Conservation (phyloP, 306 rosid species). For the Quercus engelmannii region DNA sequence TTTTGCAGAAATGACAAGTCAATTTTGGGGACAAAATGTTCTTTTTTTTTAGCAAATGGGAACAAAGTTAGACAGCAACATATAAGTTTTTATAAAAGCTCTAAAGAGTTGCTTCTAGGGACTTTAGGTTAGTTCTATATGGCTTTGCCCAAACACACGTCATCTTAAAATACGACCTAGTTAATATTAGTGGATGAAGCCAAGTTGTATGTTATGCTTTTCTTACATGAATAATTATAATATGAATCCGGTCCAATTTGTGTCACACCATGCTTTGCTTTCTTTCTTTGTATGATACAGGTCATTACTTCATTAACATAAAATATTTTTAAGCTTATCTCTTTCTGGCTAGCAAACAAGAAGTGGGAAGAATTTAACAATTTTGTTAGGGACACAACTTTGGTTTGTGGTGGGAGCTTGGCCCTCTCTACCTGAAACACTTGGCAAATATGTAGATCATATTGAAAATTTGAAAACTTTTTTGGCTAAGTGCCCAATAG, state of each 20-base stretch:
- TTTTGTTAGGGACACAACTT: no score
- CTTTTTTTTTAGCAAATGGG: background rate
- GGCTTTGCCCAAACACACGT: conserved; percentile 9
- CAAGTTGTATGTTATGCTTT: conserved; percentile 23
- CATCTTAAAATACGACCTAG: conserved; percentile 7
- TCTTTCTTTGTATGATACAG: background rate
- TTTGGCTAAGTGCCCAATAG: no score
- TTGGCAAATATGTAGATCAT: no score
- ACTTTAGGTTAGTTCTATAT: background rate
- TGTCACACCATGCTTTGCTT: background rate
- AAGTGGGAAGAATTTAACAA: background rate
- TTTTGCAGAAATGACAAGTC: background rate
- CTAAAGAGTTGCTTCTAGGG: background rate
- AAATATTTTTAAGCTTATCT: background rate
- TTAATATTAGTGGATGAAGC: conserved; percentile 30
- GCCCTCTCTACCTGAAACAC: background rate
- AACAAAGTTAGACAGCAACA: no score
- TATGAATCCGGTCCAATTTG: background rate
- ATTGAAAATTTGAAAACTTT: no score
- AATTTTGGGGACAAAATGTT: background rate
- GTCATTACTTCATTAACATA: background rate
- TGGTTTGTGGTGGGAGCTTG: background rate
- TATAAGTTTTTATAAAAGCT: background rate
- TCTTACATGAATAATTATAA: background rate
- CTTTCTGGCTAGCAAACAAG: background rate